These are phyloP conservation scores for Waitea zeae DNA, from an alignment of 1,284 basidiomycete genomes.

Conservation along the genomic window DNA sequence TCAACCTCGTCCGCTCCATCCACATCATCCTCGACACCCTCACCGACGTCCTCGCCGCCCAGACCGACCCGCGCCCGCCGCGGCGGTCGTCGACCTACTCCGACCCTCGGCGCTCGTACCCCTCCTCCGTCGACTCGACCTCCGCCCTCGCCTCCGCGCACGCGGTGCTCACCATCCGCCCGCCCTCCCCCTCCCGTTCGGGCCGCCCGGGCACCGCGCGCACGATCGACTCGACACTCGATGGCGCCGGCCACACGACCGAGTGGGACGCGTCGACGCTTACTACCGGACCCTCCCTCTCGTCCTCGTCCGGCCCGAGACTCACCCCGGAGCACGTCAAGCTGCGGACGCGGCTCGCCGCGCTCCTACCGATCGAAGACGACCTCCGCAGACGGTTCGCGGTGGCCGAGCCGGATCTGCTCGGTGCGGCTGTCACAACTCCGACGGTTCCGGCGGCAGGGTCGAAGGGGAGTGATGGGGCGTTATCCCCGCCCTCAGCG, in stretches of 20 bases:
- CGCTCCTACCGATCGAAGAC: background rate
- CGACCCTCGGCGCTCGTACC: background rate
- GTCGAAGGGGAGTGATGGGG: background rate
- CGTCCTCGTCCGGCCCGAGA: no score
- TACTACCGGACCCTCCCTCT: no score
- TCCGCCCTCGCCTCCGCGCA: slow-evolving; percentile 1
- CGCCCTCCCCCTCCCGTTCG: slow-evolving; percentile 1
- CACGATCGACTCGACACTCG: no score
- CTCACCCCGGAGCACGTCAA: background rate
- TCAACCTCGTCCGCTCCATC: slow-evolving; percentile 63
- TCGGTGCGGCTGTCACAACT: no score
- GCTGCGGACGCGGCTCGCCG: background rate
- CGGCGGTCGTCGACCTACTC: background rate
- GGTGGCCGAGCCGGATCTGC: background rate
- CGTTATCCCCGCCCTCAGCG: background rate
- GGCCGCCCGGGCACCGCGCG: no score
- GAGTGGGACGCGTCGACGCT: no score
- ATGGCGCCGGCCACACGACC: no score
- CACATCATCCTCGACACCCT: slow-evolving; percentile 55
- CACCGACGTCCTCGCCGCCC: background rate
- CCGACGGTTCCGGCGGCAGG: no score
- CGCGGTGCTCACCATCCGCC: background rate
- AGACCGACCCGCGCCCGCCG: background rate
- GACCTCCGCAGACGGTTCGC: background rate
- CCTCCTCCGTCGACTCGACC: background rate